Evolutionary conservation across 2,329 filamentous ascomycete species (phyloP), one percentile per base, ranked within the genome.

Genomic region (Rugonectria rugulosa): DNA sequence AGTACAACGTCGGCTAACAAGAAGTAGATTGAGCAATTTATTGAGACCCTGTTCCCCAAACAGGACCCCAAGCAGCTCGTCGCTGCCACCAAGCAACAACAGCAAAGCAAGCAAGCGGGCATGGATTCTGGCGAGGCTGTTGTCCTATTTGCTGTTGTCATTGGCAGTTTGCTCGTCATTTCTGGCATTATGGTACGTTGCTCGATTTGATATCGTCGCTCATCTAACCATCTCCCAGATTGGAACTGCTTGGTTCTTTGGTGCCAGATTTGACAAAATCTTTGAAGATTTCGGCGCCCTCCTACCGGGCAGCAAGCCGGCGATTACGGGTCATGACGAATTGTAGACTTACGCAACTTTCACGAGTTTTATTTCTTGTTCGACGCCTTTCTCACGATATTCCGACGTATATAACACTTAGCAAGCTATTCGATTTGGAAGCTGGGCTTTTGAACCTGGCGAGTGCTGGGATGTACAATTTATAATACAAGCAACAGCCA

Each of bases 21-120:
- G 2, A 7, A 27, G 4, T 67, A 95, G 90, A 91, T 97, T 62
- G 93, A 98, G 73, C 90, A 95, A 79, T 97, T 96, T 72, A 96
- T 98, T 72, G 94, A 98, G 75, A 88, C 87, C 5, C 87, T 98
- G 65, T 98, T 93, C 85, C 95, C 95, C 4, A 84, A 86, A 8
- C 92, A 97, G 74, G 87, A 90, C 60, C 84, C 90, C 38, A 87
- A 89, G 68, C 78, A 79, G 58, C 73, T 85, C 29, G 75, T 78
- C 26, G 70, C 75, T 12, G 67, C 75, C 31, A 74, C 77, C 46
- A 66, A 72, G 53, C 69, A 73, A 60, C 71, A 69, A 60, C 68
- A 69, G 59, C 68, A 75, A 58, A 68, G 65, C 45, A 70, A 77
- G 51, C 75, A 83, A 57, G 72, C 75, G 29, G 64, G 74, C 5